Evolutionary conservation across 176 grass and related monocot genomes (phyloP).

Genomic region (Miscanthus lutarioriparius): DNA sequence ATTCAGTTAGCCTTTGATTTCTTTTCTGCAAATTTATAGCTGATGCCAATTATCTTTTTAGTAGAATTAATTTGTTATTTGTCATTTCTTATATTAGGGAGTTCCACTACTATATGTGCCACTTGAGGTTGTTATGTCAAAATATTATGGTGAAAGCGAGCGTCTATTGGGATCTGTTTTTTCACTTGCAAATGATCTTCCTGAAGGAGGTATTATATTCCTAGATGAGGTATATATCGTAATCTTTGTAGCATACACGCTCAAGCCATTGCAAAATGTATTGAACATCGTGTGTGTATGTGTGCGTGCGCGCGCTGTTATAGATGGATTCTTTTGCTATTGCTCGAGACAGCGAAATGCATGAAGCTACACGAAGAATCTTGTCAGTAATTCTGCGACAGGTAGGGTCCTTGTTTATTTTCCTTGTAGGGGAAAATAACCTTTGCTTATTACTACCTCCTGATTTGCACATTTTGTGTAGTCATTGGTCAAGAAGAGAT

Average conservation of each 20-base stretch:
- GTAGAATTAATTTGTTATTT: slow-evolving; percentile 20
- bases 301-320: neutral
- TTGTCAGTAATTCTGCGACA: slow-evolving; percentile 95
- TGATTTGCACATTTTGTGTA: neutral
- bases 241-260: neutral
- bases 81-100: slow-evolving; percentile 54
- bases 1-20: slow-evolving; percentile 1
- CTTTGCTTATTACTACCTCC: neutral
- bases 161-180: slow-evolving; percentile 84
- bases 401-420: slow-evolving; percentile 46
- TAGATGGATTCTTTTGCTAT: slow-evolving; percentile 95
- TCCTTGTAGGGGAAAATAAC: neutral
- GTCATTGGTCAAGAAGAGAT: slow-evolving; percentile 13
- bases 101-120: slow-evolving; percentile 94
- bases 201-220: slow-evolving; percentile 89
- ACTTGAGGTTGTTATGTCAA: slow-evolving; percentile 92
- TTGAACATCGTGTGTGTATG: neutral
- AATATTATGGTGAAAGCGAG: slow-evolving; percentile 98
- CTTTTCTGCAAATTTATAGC: slow-evolving; percentile 7
- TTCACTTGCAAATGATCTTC: slow-evolving; percentile 95
- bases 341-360: slow-evolving; percentile 87
- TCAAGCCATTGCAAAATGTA: slow-evolving; percentile 10
- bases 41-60: neutral
- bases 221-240: slow-evolving; percentile 77
- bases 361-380: slow-evolving; percentile 95